Evolutionary conservation across 768 basidiomycete genomes (phyloP), one percentile per base, ranked within the genome.

Genomic region (Postia placenta): DNA sequence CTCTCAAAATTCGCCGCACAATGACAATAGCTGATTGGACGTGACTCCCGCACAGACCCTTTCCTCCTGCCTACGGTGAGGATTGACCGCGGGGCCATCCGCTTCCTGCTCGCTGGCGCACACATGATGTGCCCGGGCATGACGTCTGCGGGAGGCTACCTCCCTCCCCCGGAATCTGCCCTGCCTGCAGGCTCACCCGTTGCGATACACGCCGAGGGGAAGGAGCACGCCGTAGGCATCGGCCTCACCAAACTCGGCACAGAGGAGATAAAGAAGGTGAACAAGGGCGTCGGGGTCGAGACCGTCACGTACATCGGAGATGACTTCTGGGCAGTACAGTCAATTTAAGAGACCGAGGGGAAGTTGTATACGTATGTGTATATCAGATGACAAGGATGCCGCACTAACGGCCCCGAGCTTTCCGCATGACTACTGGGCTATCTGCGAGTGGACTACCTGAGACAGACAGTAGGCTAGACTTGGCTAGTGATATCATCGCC

Each of bases 71-170:
- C 94, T 4, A 82, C 76, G 59, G 92, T 95, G 42, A 81, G 84
- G 55, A 77, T 98, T 42, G 96, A 99, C 73, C 85, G 95, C 44
- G 96, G 96, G 42, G 96, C 96, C 46, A 99, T 99, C 70, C 89
- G 94, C 27, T 99, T 97, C 69, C 78, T 99, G 33, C 81, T 99
- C 40, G 85, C 83, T 11, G 96, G 92, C 14, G 92, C 92, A 22
- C 84, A 87, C 69, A 93, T 95, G 88, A 95, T 95, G 92, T 93
- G 87, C 58, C 96, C 96, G 4, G 96, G 96, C 19, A 72, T 99
- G 47, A 95, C 96, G 23, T 98, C 95, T 28, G 75, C 82, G 27
- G 94, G 94, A 5, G 95, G 95, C 6, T 79, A 79, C 59, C 79
- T 98, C 0, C 95, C 95, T 0, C 80, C 89, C 7, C 67, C 80